Percentiles rank a stretch among this genome's conserved stretches.
These are phyloP conservation scores for Scheffersomyces amazonensis DNA, from an alignment of 805 yeast genomes.

Conservation along the genomic window DNA sequence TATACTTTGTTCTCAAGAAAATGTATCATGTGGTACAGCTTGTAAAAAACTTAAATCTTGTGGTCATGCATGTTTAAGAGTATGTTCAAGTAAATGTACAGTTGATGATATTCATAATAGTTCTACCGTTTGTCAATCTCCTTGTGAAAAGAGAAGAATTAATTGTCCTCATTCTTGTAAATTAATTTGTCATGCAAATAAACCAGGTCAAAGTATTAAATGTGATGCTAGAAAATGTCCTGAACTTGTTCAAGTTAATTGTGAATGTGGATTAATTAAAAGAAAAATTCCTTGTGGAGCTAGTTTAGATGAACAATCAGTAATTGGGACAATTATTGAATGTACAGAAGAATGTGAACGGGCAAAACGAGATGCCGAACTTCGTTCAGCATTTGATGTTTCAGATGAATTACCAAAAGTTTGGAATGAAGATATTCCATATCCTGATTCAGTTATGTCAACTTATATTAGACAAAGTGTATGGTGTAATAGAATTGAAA, in stretches of 20 bases:
- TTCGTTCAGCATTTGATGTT: constrained; percentile 60
- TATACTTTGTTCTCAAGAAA: constrained; percentile 65
- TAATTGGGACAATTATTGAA: constrained; percentile 37
- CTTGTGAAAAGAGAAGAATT: constrained; percentile 51
- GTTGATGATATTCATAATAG: constrained; percentile 53
- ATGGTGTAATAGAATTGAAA: constrained; percentile 72
- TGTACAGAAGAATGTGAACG: constrained; percentile 74
- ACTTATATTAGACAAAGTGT: constrained; percentile 52
- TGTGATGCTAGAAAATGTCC: constrained; percentile 56
- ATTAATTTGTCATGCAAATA: constrained; percentile 60
- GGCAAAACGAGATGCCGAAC: constrained; percentile 54
- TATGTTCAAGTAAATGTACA: constrained; percentile 63
- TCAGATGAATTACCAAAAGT: constrained; percentile 9
- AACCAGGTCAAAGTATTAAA: constrained; percentile 21
- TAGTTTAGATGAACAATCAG: constrained; percentile 27
- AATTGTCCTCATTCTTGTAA: constrained; percentile 71
- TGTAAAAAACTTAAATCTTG: constrained; percentile 33
- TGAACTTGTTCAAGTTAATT: constrained; percentile 47
- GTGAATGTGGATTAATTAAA: constrained; percentile 62
- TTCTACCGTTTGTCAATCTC: constrained; percentile 47
- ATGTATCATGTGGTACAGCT: constrained; percentile 58
- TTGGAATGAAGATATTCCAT: constrained; percentile 22
- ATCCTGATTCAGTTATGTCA: constrained; percentile 44
- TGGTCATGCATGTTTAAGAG: constrained; percentile 47
- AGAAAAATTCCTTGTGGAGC: constrained; percentile 58